Evolutionary conservation across 2,329 filamentous ascomycete genomes (phyloP).

Genomic region (Zymoseptoria tritici): DNA sequence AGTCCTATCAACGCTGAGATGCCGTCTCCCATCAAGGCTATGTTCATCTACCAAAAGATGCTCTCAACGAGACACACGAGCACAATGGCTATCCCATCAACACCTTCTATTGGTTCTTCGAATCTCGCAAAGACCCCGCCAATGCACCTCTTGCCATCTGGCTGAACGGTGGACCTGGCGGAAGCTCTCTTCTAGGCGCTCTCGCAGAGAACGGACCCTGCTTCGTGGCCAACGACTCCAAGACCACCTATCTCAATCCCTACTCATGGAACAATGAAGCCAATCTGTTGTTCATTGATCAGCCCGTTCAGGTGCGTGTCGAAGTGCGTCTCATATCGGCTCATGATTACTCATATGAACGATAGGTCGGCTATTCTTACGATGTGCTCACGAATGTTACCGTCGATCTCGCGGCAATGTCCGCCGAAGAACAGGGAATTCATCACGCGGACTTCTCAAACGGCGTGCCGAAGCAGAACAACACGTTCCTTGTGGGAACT

Average conservation of each 20-base stretch:
- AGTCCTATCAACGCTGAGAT: not conserved
- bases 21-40: slow-evolving; percentile 28
- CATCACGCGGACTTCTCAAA: slow-evolving; percentile 25
- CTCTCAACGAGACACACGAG: slow-evolving; percentile 22
- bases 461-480: slow-evolving; percentile 29
- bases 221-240: slow-evolving; percentile 17
- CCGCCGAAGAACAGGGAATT: slow-evolving; percentile 6
- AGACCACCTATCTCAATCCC: slow-evolving; percentile 41
- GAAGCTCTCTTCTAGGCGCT: slow-evolving; percentile 45
- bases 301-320: slow-evolving; percentile 32
- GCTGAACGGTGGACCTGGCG: slow-evolving; percentile 55
- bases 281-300: slow-evolving; percentile 48
- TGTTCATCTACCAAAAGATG: slow-evolving; percentile 25
- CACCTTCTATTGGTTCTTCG: slow-evolving; percentile 58
- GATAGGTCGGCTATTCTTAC: slow-evolving; percentile 27
- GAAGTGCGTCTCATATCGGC: not conserved
- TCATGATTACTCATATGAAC: not conserved
- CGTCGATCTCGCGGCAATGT: slow-evolving; percentile 9
- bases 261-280: slow-evolving; percentile 54
- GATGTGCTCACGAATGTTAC: slow-evolving; percentile 29
- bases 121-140: slow-evolving; percentile 48
- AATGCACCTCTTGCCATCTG: slow-evolving; percentile 53
- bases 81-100: slow-evolving; percentile 40
- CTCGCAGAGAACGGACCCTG: slow-evolving; percentile 29
- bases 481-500: slow-evolving; percentile 43